These are phyloP conservation scores for Xylaria sp. DNA, from an alignment of 2,329 filamentous ascomycete genomes.

Conservation along the genomic window DNA sequence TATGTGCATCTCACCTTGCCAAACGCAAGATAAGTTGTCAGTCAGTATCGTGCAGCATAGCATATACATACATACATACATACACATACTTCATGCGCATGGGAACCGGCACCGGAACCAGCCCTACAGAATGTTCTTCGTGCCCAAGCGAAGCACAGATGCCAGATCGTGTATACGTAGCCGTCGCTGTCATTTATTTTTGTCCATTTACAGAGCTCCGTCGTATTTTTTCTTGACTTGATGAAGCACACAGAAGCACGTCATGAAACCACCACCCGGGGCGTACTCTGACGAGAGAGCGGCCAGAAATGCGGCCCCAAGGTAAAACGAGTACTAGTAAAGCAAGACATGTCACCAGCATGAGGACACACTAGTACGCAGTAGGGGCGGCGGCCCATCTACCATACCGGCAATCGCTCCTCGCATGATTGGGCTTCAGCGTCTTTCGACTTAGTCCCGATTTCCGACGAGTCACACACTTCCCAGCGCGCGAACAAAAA, in stretches of 20 bases:
- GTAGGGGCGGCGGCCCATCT: background rate
- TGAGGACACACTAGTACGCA: slow-evolving; percentile 8
- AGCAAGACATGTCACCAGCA: slow-evolving; percentile 30
- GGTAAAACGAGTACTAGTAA: slow-evolving; percentile 20
- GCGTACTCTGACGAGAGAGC: slow-evolving; percentile 15
- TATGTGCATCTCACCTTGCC: slow-evolving; percentile 35
- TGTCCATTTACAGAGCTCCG: slow-evolving; percentile 12
- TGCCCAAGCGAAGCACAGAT: slow-evolving; percentile 22
- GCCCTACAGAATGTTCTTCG: slow-evolving; percentile 33
- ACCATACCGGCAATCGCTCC: slow-evolving; percentile 11
- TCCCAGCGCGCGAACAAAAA: background rate
- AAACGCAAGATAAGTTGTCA: slow-evolving; percentile 20
- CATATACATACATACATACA: background rate
- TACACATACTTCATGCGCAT: background rate
- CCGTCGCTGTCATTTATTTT: slow-evolving; percentile 19
- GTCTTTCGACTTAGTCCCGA: background rate
- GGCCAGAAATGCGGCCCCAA: slow-evolving; percentile 27
- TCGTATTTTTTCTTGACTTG: slow-evolving; percentile 13
- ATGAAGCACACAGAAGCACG: slow-evolving; percentile 20
- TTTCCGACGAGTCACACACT: slow-evolving; percentile 3
- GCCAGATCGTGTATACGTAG: background rate
- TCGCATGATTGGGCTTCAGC: slow-evolving; percentile 29
- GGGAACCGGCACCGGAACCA: slow-evolving; percentile 29
- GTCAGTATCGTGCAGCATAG: slow-evolving; percentile 30
- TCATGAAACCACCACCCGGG: slow-evolving; percentile 32